Conservation (phyloP, 208 protist genomes). For the Acanthamoeba divionensis region DNA sequence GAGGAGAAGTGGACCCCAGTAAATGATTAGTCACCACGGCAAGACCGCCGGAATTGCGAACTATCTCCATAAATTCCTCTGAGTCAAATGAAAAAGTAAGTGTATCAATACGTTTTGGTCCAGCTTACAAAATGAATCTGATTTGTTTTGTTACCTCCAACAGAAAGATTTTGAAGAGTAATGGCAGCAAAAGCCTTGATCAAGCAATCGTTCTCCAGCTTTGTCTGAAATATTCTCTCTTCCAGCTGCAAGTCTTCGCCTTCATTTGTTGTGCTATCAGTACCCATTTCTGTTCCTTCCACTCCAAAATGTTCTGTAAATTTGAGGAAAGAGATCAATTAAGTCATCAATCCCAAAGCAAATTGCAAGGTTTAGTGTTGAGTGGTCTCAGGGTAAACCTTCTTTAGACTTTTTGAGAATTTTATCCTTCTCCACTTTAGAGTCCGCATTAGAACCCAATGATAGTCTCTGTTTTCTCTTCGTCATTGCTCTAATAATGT, state of each 20-base stretch:
- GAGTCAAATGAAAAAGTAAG: not conserved
- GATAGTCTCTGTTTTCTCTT: conserved; percentile 37
- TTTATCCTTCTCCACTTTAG: conserved; percentile 1
- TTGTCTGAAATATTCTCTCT: conserved; percentile 44
- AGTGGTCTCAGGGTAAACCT: too few relatives aligned
- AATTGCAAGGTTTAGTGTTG: too few relatives aligned
- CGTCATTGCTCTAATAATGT: not conserved
- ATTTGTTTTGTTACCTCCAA: not conserved
- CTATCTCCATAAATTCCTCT: not conserved
- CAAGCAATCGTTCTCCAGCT: conserved; percentile 41
- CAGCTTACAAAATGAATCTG: not conserved
- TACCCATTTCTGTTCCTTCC: not conserved
- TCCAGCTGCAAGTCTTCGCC: conserved; percentile 28
- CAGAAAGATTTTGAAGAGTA: conserved; percentile 41
- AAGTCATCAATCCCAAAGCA: not conserved
- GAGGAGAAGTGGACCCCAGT: not conserved
- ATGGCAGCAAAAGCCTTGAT: conserved; percentile 46
- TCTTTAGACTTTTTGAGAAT: too few relatives aligned
- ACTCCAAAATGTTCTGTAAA: not conserved
- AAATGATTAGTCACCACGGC: not conserved
- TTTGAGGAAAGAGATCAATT: not conserved
- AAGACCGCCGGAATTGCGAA: not conserved
- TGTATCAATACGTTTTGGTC: not conserved
- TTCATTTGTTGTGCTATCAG: not conserved
- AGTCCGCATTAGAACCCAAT: not conserved